These are phyloP conservation scores for Dioscorea cayenensis DNA, from an alignment of 116 monocot genomes.

Conservation along the genomic window DNA sequence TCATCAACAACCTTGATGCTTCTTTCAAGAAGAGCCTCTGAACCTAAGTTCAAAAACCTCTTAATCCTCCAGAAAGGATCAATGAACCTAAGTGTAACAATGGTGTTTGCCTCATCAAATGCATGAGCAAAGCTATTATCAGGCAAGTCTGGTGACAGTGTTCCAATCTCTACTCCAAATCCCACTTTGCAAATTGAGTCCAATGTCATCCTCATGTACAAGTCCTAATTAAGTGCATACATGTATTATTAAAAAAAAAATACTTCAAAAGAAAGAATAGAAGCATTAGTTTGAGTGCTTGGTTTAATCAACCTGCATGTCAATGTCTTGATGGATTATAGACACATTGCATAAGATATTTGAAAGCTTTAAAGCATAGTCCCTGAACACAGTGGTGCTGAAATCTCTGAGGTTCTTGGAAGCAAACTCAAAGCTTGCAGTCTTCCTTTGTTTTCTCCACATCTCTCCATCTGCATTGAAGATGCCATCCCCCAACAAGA, in stretches of 20 bases:
- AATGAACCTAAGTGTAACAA: slow-evolving; percentile 55
- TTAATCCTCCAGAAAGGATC: slow-evolving; percentile 66
- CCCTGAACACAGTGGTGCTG: slow-evolving; percentile 58
- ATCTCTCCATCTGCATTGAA: slow-evolving; percentile 49
- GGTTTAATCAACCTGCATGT: slow-evolving; percentile 47
- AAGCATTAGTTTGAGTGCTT: not conserved
- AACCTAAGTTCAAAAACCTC: slow-evolving; percentile 43
- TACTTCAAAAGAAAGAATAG: not conserved
- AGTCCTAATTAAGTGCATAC: slow-evolving; percentile 17
- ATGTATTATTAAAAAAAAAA: not conserved
- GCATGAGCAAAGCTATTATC: slow-evolving; percentile 53
- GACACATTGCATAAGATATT: slow-evolving; percentile 42
- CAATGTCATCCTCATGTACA: slow-evolving; percentile 76
- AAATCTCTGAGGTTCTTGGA: slow-evolving; percentile 74
- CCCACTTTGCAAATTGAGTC: slow-evolving; percentile 71
- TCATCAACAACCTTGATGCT: slow-evolving; percentile 52
- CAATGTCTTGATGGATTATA: slow-evolving; percentile 14
- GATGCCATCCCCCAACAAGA: slow-evolving; percentile 53
- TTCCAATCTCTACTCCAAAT: slow-evolving; percentile 66
- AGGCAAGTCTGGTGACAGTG: slow-evolving; percentile 44
- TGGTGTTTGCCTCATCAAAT: slow-evolving; percentile 47
- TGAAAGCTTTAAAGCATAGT: slow-evolving; percentile 47
- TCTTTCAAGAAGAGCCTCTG: slow-evolving; percentile 47
- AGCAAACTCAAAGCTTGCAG: slow-evolving; percentile 67
- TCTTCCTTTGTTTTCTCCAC: slow-evolving; percentile 49